Conservation (phyloP, 257 asterid species). For the Anisodus tanguticus region DNA sequence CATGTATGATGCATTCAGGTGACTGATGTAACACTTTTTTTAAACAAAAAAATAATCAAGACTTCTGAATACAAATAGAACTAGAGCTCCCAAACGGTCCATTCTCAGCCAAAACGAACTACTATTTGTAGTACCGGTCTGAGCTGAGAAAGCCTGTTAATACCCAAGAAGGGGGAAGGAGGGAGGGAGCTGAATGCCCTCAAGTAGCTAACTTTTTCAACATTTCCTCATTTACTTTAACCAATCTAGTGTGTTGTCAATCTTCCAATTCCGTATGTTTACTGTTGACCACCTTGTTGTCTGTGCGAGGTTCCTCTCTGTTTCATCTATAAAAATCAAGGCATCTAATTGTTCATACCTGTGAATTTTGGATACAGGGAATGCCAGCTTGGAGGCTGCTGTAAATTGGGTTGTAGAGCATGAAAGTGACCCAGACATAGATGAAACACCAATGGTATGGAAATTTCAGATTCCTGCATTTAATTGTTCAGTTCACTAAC, state of each 20-base stretch:
- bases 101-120: slow-evolving; percentile 7
- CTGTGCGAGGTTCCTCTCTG: not conserved
- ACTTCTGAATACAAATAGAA: slow-evolving; percentile 9
- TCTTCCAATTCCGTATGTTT: not conserved
- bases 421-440: slow-evolving; percentile 86
- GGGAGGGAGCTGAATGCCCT: not conserved
- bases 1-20: slow-evolving; percentile 21
- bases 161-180: not conserved
- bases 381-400: slow-evolving; percentile 77
- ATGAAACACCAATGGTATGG: slow-evolving; percentile 81
- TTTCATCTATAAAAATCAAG: slow-evolving; percentile 4
- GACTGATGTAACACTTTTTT: not conserved
- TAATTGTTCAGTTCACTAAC: not conserved
- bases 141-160: not conserved
- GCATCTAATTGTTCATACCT: slow-evolving; percentile 19
- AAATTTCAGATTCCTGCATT: slow-evolving; percentile 24
- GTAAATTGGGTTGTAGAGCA: slow-evolving; percentile 93
- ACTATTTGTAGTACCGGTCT: not conserved
- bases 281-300: not conserved
- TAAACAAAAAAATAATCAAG: not conserved
- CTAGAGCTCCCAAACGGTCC: not conserved
- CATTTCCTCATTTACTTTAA: not conserved
- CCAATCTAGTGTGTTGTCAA: not conserved
- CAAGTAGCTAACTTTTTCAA: not conserved
- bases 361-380: slow-evolving; percentile 53